Conservation (phyloP, 495 filamentous ascomycete genomes). For the Podospora pseudoanserina region DNA sequence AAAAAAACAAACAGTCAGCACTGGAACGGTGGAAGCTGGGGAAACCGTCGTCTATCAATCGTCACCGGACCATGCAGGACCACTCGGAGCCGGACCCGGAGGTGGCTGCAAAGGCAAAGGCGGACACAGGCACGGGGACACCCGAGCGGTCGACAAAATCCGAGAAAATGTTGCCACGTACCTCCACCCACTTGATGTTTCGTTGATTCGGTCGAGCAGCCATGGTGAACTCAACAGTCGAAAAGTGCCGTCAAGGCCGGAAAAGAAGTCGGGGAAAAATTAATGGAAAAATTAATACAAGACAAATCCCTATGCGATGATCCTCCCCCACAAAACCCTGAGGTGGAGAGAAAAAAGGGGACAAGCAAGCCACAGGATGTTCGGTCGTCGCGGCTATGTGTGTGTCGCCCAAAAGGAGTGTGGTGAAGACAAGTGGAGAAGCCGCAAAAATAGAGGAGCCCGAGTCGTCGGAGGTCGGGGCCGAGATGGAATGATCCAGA, state of each 20-base stretch:
- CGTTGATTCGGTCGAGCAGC: constrained; percentile 23
- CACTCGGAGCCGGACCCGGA: background rate
- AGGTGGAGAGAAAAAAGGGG: background rate
- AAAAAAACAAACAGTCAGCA: constrained; percentile 9
- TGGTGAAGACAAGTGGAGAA: background rate
- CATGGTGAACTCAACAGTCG: background rate
- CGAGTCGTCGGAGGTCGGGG: background rate
- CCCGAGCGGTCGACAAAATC: background rate
- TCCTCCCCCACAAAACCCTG: background rate
- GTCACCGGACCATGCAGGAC: background rate
- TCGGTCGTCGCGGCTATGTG: background rate
- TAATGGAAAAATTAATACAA: background rate
- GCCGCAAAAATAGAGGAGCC: background rate
- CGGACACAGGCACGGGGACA: background rate
- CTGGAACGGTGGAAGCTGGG: background rate
- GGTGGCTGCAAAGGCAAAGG: background rate
- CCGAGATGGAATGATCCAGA: background rate
- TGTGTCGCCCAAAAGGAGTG: background rate
- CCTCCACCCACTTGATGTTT: constrained; percentile 41
- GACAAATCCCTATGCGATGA: background rate
- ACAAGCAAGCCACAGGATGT: background rate
- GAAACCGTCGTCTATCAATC: background rate
- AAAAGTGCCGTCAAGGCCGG: background rate
- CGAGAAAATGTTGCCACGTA: constrained; percentile 17
- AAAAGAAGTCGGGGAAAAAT: background rate